These are phyloP conservation scores for Cornus florida DNA, from an alignment of 148 eudicot species.

Conservation along the genomic window DNA sequence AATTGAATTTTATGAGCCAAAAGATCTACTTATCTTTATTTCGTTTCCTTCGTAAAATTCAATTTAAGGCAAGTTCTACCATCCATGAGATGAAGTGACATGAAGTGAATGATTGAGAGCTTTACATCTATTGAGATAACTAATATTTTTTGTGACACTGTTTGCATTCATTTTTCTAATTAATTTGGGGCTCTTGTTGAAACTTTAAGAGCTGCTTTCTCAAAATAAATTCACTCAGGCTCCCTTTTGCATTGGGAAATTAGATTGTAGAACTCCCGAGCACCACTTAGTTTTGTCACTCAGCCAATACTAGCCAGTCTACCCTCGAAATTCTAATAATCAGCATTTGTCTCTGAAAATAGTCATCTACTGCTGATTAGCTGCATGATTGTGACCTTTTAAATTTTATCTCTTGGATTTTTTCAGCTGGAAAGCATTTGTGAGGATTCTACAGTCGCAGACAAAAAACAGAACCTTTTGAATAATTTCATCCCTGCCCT, in stretches of 20 bases:
- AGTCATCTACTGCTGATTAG: neutral
- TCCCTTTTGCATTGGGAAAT: no score
- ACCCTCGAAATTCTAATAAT: no score
- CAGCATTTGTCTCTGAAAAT: neutral
- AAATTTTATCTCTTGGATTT: neutral
- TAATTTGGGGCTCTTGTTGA: neutral
- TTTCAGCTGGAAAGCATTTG: conserved; percentile 77
- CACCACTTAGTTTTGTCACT: no score
- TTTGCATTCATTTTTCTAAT: no score
- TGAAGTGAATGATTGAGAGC: no score
- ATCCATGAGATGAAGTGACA: no score
- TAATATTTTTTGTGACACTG: no score
- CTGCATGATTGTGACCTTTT: neutral
- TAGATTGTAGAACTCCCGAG: no score
- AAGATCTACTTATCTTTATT: neutral
- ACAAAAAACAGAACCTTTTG: conserved; percentile 29
- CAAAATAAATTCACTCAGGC: neutral
- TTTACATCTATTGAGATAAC: no score
- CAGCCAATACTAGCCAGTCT: no score
- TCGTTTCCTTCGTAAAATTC: no score
- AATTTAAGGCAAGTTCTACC: neutral
- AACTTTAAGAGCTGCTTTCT: neutral
- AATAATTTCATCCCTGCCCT: conserved; percentile 56
- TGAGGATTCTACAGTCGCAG: conserved; percentile 55
- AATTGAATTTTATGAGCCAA: neutral